Evolutionary conservation across 2,329 filamentous ascomycete species (phyloP).

Genomic region (Parascedosporium putredinis): DNA sequence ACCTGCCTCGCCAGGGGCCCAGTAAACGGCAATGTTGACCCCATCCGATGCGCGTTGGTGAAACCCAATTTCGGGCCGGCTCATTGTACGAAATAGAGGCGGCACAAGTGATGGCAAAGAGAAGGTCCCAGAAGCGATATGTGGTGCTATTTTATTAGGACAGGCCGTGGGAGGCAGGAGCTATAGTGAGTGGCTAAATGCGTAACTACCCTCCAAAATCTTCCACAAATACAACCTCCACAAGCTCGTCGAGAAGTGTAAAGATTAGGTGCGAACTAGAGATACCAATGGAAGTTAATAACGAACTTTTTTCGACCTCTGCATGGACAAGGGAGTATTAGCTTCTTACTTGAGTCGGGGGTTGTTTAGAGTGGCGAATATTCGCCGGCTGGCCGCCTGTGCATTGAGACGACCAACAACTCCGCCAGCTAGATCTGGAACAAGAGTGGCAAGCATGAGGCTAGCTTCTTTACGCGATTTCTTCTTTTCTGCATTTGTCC

Average conservation of each 20-base stretch:
- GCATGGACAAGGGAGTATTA: background rate
- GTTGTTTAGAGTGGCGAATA: slow-evolving; percentile 90
- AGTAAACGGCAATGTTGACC: no score
- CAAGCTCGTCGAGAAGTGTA: slow-evolving; percentile 60
- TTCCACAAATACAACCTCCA: slow-evolving; percentile 53
- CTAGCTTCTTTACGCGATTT: slow-evolving; percentile 79
- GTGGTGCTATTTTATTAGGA: no score
- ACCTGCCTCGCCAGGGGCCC: no score
- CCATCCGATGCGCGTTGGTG: no score
- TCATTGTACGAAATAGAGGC: no score
- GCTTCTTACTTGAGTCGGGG: slow-evolving; percentile 68
- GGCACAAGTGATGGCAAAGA: no score
- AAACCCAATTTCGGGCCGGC: no score
- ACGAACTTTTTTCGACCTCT: no score
- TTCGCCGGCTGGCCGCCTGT: slow-evolving; percentile 74
- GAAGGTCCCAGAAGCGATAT: no score
- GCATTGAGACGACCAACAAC: slow-evolving; percentile 91
- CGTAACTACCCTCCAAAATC: no score
- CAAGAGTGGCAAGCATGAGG: slow-evolving; percentile 75
- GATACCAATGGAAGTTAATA: slow-evolving; percentile 12
- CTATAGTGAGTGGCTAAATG: no score
- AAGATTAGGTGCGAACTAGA: slow-evolving; percentile 56
- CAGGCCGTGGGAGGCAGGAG: no score
- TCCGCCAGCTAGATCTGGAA: slow-evolving; percentile 84
- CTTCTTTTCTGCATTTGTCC: slow-evolving; percentile 64